Evolutionary conservation across 345 rosid species (phyloP).

Genomic region (Rhodamnia argentea): DNA sequence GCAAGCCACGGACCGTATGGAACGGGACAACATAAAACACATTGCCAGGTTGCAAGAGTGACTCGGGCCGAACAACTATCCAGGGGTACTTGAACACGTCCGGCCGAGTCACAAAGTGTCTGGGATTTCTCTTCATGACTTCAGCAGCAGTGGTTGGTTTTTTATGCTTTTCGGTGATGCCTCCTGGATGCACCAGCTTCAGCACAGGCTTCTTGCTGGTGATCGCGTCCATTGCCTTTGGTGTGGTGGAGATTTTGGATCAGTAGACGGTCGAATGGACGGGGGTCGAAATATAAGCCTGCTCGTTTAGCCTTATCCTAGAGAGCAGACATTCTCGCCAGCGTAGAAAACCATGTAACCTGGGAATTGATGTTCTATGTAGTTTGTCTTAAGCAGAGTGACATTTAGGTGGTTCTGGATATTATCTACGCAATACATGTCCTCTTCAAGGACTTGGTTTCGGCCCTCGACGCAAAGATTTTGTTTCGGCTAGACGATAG

Average conservation of each 20-base stretch:
- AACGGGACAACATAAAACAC: conserved; percentile 29
- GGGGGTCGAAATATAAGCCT: neutral
- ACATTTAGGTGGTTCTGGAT: neutral
- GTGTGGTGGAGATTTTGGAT: neutral
- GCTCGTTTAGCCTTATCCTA: neutral
- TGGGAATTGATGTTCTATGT: neutral
- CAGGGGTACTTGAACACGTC: conserved; percentile 34
- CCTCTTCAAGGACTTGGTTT: neutral
- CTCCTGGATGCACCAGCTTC: conserved; percentile 33
- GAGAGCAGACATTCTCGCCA: neutral
- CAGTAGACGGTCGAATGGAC: neutral
- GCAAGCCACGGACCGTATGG: conserved; percentile 15
- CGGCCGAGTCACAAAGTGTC: conserved; percentile 34
- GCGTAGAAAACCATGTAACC: neutral
- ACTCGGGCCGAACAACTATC: conserved; percentile 30
- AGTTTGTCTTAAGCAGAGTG: neutral
- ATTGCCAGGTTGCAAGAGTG: conserved; percentile 21
- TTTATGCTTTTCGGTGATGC: conserved; percentile 15
- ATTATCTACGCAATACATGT: neutral
- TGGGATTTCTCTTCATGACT: conserved; percentile 33
- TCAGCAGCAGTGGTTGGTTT: conserved; percentile 22
- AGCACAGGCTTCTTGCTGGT: conserved; percentile 2
- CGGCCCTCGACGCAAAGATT: neutral
- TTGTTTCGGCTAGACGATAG: neutral
- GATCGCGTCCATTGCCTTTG: neutral